Conservation (phyloP, 805 yeast species). For the Barnettozyma botsteinii region DNA sequence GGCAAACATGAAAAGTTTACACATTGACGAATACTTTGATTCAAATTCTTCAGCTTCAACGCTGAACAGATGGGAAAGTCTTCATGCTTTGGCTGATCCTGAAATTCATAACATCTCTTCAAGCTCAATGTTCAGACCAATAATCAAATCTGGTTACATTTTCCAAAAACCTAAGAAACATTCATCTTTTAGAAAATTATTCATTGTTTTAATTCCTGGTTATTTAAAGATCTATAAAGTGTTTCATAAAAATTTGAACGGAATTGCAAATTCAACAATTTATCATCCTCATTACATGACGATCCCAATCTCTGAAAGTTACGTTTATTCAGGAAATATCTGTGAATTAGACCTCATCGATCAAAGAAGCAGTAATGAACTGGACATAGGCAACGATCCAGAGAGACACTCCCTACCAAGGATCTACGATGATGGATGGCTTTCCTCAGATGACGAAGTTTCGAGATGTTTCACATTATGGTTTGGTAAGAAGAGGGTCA, state of each 20-base stretch:
- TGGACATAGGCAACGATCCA: conserved; percentile 40
- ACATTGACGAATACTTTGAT: conserved; percentile 52
- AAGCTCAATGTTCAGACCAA: conserved; percentile 50
- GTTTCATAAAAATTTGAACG: conserved; percentile 40
- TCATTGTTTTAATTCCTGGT: conserved; percentile 66
- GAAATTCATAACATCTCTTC: conserved; percentile 49
- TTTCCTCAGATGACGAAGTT: conserved; percentile 70
- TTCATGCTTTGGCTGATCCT: conserved; percentile 49
- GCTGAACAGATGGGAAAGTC: conserved; percentile 45
- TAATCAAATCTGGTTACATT: conserved; percentile 60
- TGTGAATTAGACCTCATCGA: conserved; percentile 52
- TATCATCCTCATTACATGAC: conserved; percentile 50
- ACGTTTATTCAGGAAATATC: conserved; percentile 65
- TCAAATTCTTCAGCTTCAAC: conserved; percentile 41
- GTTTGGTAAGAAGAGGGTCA: conserved; percentile 61
- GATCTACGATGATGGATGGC: conserved; percentile 78
- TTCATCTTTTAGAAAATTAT: conserved; percentile 54
- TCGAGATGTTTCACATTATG: conserved; percentile 77
- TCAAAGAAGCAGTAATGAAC: conserved; percentile 30
- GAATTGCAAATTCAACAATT: conserved; percentile 41
- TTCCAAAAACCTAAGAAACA: conserved; percentile 69
- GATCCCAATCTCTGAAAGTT: conserved; percentile 61
- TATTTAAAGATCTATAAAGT: conserved; percentile 52
- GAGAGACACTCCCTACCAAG: conserved; percentile 62
- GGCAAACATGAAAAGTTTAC: conserved; percentile 41